phyloP scores from a whole-genome alignment of 2,329 filamentous ascomycete genomes.

The Ophiostoma sp. region DNA sequence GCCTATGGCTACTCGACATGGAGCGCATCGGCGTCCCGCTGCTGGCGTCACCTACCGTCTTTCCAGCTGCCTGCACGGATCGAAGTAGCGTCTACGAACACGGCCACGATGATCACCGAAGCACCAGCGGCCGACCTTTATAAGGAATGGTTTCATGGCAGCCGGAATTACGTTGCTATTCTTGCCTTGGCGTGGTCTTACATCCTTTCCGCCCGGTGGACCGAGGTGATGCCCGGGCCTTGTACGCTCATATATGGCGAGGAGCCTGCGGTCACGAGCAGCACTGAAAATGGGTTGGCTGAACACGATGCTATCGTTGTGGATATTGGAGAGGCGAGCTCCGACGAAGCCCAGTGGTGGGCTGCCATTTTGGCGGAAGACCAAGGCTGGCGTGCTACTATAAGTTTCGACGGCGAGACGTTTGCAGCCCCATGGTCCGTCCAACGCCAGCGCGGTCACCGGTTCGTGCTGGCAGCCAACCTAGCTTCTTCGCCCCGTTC shows the following conservation, averaged over 20 bases:
- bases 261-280: neutral
- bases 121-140: conserved; percentile 3
- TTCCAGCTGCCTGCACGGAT: conserved; percentile 19
- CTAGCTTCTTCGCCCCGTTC: neutral
- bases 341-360: conserved; percentile 24
- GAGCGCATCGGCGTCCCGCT: conserved; percentile 10
- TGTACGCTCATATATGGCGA: conserved; percentile 15
- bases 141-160: conserved; percentile 16
- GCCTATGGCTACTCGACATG: conserved; percentile 17
- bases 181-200: conserved; percentile 22
- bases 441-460: conserved; percentile 13
- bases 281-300: neutral
- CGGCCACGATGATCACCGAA: conserved; percentile 13
- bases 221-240: conserved; percentile 19
- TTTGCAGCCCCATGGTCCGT: conserved; percentile 27
- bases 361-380: conserved; percentile 21
- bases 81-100: conserved; percentile 19
- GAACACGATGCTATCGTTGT: conserved; percentile 13
- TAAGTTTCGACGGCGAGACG: conserved; percentile 19
- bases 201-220: conserved; percentile 21
- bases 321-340: conserved; percentile 20
- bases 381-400: conserved; percentile 25
- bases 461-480: conserved; percentile 14
- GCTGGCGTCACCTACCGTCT: conserved; percentile 10
- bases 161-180: conserved; percentile 17